Evolutionary conservation across 116 monocot species (phyloP).

Genomic region (Zostera marina): DNA sequence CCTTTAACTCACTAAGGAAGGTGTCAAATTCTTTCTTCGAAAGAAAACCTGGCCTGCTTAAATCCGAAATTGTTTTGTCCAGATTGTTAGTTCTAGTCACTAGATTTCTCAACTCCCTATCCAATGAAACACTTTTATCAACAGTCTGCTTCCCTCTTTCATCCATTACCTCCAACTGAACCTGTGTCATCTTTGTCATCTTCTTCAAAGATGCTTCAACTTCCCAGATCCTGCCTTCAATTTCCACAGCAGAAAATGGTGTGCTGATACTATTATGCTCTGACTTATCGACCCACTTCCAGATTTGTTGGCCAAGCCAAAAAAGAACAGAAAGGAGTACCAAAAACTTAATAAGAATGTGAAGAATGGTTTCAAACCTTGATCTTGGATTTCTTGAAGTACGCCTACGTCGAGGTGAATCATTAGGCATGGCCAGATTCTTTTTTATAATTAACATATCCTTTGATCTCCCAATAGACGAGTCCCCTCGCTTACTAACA

Average conservation of each 20-base stretch:
- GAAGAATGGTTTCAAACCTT: conserved; percentile 42
- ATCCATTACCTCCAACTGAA: conserved; percentile 67
- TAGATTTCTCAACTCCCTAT: conserved; percentile 40
- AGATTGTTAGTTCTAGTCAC: conserved; percentile 27
- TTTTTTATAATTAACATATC: conserved; percentile 19
- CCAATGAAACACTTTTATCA: conserved; percentile 22
- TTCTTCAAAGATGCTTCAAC: conserved; percentile 41
- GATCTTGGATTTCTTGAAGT: conserved; percentile 26
- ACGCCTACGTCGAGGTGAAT: not conserved
- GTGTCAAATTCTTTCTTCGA: conserved; percentile 52
- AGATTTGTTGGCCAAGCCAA: conserved; percentile 38
- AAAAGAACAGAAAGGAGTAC: conserved; percentile 47
- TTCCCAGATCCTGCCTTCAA: conserved; percentile 49
- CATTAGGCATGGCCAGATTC: conserved; percentile 7
- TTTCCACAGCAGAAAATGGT: conserved; percentile 27
- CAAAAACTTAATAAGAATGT: conserved; percentile 33
- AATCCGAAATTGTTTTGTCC: conserved; percentile 33
- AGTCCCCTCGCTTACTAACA: conserved; percentile 8
- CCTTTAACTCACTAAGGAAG: conserved; percentile 27
- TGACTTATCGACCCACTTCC: conserved; percentile 32
- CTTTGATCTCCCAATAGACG: conserved; percentile 12
- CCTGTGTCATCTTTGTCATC: conserved; percentile 46
- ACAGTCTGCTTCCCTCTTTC: conserved; percentile 30
- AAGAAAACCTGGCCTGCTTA: conserved; percentile 33
- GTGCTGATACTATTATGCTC: not conserved